Evolutionary conservation across 2,329 filamentous ascomycete species (phyloP), one percentile per base, ranked within the genome.

Genomic region (Colletotrichum graminicola): DNA sequence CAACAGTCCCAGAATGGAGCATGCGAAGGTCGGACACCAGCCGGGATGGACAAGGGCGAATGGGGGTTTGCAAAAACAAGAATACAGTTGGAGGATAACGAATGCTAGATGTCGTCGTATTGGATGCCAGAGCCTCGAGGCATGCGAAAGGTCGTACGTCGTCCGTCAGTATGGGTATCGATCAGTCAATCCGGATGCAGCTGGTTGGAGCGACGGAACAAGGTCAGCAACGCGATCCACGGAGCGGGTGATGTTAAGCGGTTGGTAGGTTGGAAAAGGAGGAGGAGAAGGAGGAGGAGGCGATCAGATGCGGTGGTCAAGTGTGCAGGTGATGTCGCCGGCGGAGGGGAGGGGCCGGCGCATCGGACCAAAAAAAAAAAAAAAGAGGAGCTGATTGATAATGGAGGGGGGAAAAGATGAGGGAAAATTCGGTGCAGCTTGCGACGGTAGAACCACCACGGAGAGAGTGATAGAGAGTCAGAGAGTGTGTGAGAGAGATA

Each of bases 271-370:
- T 36, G 41, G 34, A 43, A 11, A 36, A 26, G 18, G 26, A 61
- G 21, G 39, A 56, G 56, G 41, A 55, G 23, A n/a, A 34, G 23
- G 23, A 39, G 21, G 54, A 41, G 14, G 23, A 41, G 14, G 55
- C 39, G 23, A 52, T 32, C 29, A 8, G 54, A 47, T 21, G 54
- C 32, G 23, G 64, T 67, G 64, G 36, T 59, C 39, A 51, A 34
- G 29, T 56, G 43, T 67, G 52, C 32, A 54, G 36, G 36, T 69
- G 69, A 60, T 68, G 65, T 68, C 69, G 65, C 45, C 65, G 59
- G 60, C 54, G 69, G 65, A 64, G 59, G 68, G 59, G 68, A 71
- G 69, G 68, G 69, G 69, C 69, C 65, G 69, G 69, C 69, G 69
- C 69, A 71, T 71, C 57, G 61, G 61, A 41, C 52, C 57, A 43